Percentiles rank a stretch among this genome's conserved stretches.
phyloP scores from a whole-genome alignment of 495 filamentous ascomycete species.

The Aspergillus affinis region DNA sequence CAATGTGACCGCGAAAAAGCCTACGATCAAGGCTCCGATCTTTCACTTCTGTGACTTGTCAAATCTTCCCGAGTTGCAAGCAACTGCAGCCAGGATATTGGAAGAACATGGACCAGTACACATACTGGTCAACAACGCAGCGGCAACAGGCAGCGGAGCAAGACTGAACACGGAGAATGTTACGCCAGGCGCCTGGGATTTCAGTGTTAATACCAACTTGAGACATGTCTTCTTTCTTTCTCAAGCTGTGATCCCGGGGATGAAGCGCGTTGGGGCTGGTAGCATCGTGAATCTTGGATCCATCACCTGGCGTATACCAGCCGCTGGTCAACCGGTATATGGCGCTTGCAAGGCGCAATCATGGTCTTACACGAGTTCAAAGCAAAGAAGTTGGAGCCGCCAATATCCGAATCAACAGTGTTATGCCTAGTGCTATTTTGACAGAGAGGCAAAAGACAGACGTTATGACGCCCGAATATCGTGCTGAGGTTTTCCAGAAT shows the following conservation, averaged over 20 bases:
- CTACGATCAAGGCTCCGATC: constrained; percentile 13
- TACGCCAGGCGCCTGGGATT: constrained; percentile 29
- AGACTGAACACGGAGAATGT: constrained; percentile 26
- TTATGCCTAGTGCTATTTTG: constrained; percentile 31
- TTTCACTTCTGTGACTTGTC: constrained; percentile 46
- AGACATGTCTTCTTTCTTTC: constrained; percentile 39
- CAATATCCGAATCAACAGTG: constrained; percentile 25
- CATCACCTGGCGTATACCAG: constrained; percentile 32
- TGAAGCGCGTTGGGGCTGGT: constrained; percentile 23
- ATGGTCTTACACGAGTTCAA: constrained; percentile 23
- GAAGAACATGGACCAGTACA: constrained; percentile 31
- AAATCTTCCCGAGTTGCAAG: constrained; percentile 26
- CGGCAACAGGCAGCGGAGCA: constrained; percentile 14
- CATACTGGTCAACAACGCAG: constrained; percentile 43
- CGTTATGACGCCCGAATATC: constrained; percentile 44
- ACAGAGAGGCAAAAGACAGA: constrained; percentile 41
- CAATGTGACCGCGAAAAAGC: not conserved
- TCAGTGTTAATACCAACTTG: constrained; percentile 28
- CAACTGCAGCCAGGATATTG: constrained; percentile 29
- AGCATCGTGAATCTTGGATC: constrained; percentile 32
- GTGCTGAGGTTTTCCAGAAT: constrained; percentile 32
- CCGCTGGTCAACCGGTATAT: constrained; percentile 21
- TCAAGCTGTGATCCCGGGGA: constrained; percentile 27
- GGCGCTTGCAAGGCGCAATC: constrained; percentile 31
- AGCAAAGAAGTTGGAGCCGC: constrained; percentile 18